Base-by-base conservation (phyloP, 2,329 filamentous ascomycete species). In the Colletotrichum nymphaeae region DNA sequence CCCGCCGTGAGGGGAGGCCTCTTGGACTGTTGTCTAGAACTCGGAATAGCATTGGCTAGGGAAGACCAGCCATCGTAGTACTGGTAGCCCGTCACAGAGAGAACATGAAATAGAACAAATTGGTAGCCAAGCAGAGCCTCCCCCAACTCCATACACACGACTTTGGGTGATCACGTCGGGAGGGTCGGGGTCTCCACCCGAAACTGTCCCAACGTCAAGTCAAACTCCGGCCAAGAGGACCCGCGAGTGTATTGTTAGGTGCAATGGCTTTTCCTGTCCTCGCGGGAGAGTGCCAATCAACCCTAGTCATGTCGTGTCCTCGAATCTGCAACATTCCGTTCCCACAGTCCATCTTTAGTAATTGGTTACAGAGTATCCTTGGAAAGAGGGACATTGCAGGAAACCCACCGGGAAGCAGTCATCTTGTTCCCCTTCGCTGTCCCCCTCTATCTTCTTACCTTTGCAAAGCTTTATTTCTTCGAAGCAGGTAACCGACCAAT, bases 161-260 rank as follows among this genome's bases (percentile, higher is more conserved):
- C 26, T 32, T 12, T 24, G 60, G 26, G 26, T 53, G 60, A 63
- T 63, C 60, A 53, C 46, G 60, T 32, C 42, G 60, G 60, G 26
- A 42, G 37, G 6, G 42, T 49, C 19, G 42, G 42, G 22, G 32
- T 69, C 69, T 32, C 69, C 69, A 72, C 69, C 12, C 59, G 66
- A 69, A 58, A 69, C 58, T 64, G 69, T 72, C 66, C 59, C 66
- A 69, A 72, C 69, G 66, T 72, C 69, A 60, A 58, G 53, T 53
- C 32, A n/a, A 28, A 49, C 42, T 49, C 19, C 8, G 19, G 42
- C 42, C 42, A 49, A 49, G 42, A n/a, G 7, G 11, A 49, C 42
- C 42, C 7, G 19, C 42, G 42, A 49, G 42, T 49, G 37, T 42
- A 42, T 42, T 42, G 37, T 42, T 42, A 42, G 14, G 32, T 32